Conservation (phyloP, 2,329 filamentous ascomycete species). For the Sodiomyces alkalinus region DNA sequence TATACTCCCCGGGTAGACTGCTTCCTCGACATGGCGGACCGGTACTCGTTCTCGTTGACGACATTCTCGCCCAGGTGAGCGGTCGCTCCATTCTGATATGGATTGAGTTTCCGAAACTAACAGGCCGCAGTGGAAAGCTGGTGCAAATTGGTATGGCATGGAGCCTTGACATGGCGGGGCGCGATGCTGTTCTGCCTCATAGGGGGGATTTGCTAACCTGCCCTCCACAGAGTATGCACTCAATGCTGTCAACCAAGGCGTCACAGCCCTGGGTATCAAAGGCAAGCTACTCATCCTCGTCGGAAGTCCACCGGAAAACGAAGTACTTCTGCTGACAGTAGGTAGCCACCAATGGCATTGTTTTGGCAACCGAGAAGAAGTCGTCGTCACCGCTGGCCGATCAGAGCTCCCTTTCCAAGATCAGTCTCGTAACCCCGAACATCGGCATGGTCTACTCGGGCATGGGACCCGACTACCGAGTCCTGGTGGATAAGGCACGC, state of each 20-base stretch:
- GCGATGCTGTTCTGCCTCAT: too few species aligned
- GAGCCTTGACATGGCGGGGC: too few species aligned
- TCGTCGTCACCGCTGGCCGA: conserved; percentile 96
- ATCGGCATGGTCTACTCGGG: conserved; percentile 99
- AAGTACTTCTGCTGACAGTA: conserved; percentile 12
- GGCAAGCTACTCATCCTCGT: conserved; percentile 35
- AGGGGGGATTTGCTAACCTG: too few species aligned
- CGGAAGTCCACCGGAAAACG: background rate
- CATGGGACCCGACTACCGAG: conserved; percentile 97
- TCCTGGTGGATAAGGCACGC: conserved; percentile 92
- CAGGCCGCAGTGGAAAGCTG: conserved; percentile 68
- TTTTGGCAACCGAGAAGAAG: conserved; percentile 98
- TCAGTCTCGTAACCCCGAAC: conserved; percentile 95
- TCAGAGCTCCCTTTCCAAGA: conserved; percentile 85
- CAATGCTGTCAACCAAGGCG: conserved; percentile 97
- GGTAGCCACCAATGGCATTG: conserved; percentile 91
- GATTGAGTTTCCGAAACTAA: conserved; percentile 3
- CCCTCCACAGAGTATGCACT: conserved; percentile 97
- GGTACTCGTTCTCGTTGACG: conserved; percentile 98
- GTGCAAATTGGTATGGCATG: conserved; percentile 68
- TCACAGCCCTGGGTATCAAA: conserved; percentile 97
- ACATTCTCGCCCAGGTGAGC: conserved; percentile 97
- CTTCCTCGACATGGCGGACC: conserved; percentile 78
- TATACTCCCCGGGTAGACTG: too few species aligned
- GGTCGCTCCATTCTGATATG: conserved; percentile 4